Base-by-base conservation (phyloP, 1,139 yeast genomes). In the Torulaspora pretoriensis region DNA sequence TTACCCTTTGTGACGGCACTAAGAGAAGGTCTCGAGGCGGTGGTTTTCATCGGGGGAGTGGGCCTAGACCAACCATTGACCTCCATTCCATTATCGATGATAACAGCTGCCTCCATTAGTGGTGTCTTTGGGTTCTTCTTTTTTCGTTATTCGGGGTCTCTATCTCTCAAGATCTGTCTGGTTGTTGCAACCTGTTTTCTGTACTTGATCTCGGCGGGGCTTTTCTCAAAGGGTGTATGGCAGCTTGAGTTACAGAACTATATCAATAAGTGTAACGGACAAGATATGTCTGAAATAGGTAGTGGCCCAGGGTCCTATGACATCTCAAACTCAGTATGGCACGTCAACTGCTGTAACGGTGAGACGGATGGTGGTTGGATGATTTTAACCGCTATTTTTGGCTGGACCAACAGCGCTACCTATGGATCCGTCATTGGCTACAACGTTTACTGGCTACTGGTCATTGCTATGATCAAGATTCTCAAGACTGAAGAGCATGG, bases 331-430 rank as follows among this genome's bases (percentile, higher is more conserved):
- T 75, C 84, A 12, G 86, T 90, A 1, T 90, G 97, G 97, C 97
- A 90, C 69, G 97, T 90, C 33, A 89, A 90, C 70, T 90, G 97
- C 68, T 90, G 97, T 70, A 88, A 88, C 65, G 96, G 97, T 14
- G 81, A 83, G 55, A 83, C 76, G 35, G 95, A 85, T 63, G 90
- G 90, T 29, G 92, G 95, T 51, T 90, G 96, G 96, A 88, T 87
- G 83, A 74, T 90, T 29, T 76, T 89, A 64, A 89, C 92, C 56
- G 97, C 97, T 4, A 70, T 90, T 10, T 74, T 92, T 46, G 98
- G 97, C 1, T 90, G 98, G 98, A 86, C 92, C 29, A 90, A 90
- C 67, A 80, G 94, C 29, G 97, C 97, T 13, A 89, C 97, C 2
- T 87, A 85, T 61, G 96, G 96, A 14, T 86, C 96, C 32, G 89